Conservation (phyloP, 495 filamentous ascomycete genomes). For the Penicillium coffeae region DNA sequence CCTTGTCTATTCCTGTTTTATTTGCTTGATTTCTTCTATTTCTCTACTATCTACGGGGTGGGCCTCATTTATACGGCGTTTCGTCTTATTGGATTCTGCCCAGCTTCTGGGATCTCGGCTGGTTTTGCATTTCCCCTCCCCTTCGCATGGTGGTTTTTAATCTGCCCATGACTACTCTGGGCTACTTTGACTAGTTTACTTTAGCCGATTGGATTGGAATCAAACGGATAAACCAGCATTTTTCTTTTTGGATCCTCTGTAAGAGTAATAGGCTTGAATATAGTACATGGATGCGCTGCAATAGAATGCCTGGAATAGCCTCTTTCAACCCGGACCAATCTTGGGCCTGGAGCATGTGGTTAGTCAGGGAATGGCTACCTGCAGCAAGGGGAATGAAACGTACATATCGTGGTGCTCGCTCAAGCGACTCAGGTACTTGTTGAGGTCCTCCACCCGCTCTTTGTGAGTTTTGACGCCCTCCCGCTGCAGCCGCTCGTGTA, state of each 20-base stretch:
- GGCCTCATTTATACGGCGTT: constrained; percentile 17
- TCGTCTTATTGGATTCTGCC: neutral
- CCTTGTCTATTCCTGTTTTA: neutral
- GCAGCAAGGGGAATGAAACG: constrained; percentile 10
- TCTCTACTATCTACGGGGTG: constrained; percentile 1
- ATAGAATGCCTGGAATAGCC: neutral
- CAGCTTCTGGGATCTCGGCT: too few relatives aligned
- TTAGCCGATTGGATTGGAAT: constrained; percentile 9
- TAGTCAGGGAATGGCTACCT: neutral
- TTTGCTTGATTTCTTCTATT: neutral
- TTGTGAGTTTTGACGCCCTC: constrained; percentile 95
- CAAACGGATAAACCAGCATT: constrained; percentile 6
- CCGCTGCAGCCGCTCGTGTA: constrained; percentile 71
- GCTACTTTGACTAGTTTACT: too few relatives aligned
- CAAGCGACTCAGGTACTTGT: constrained; percentile 83
- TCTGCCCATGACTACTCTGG: too few relatives aligned
- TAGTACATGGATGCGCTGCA: constrained; percentile 1
- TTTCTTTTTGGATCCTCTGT: neutral
- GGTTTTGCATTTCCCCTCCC: constrained; percentile 10
- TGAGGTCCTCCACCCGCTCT: constrained; percentile 91
- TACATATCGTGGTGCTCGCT: constrained; percentile 98
- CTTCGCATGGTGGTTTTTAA: constrained; percentile 3
- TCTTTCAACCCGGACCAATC: constrained; percentile 71
- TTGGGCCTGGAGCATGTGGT: constrained; percentile 50
- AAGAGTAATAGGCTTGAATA: too few relatives aligned